Base-by-base conservation (phyloP, 306 rosid genomes). In the Purshia tridentata region DNA sequence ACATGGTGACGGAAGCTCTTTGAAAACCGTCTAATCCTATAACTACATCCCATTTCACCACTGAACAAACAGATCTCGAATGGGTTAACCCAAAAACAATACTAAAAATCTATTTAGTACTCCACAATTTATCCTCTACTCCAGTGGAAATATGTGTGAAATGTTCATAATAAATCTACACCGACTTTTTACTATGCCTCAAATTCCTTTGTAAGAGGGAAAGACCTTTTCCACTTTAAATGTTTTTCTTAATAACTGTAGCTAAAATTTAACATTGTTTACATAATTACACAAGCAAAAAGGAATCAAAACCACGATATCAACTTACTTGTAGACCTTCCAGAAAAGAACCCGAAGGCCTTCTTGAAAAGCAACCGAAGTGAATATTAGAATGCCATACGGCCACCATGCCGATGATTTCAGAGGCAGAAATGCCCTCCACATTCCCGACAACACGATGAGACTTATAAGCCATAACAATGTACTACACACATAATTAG, bases 331-430 rank as follows among this genome's bases (percentile, higher is more conserved):
- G 67, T 86, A 91, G 64, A 89, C 75, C 81, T 78, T 91, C 97
- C 97, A 91, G 81, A 88, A 86, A 50, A 91, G 79, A 81, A 89
- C 63, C 72, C 98, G 88, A 50, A 93, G 96, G 12, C 61, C 96
- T 88, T 93, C 98, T 88, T 93, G 98, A 64, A 93, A 91, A 51
- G 87, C 83, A 76, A 93, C 89, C 0, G 96, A 90, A 0, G 98
- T 83, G 70, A 89, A 51, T 59, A 93, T 70, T 62, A 93, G 94
- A 8, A 88, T 47, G 23, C 78, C 87, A 65, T 86, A 91, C 9
- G 97, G 97, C 97, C 97, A 93, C 86, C 86, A 86, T 42, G 86
- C 1, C 0, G 84, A 53, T 35, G 89, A 56, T 18, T 79, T 82
- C 35, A 93, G 79, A 4, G 98, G 97, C 72, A 93, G 87, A 78